Percentiles rank a stretch among this genome's conserved stretches.
phyloP scores from a whole-genome alignment of 1,139 yeast species.

The Hemisphaericaspora lyxosophila region DNA sequence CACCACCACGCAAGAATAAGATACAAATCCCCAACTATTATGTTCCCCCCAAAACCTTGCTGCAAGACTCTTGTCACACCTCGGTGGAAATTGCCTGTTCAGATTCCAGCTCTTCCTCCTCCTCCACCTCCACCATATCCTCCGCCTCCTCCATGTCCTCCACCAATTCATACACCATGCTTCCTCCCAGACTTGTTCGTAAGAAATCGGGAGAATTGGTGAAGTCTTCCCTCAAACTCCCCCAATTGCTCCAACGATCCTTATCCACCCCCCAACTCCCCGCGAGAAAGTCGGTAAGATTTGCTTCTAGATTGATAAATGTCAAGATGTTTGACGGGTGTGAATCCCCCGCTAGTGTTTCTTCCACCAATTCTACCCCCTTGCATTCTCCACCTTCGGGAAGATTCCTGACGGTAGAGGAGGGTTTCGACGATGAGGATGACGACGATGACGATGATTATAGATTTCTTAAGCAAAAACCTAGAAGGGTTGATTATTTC shows the following conservation, averaged over 20 bases:
- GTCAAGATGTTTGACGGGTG: conserved; percentile 43
- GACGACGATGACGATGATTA: conserved; percentile 19
- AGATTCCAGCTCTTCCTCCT: neutral
- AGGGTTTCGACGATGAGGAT: conserved; percentile 18
- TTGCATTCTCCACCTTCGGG: conserved; percentile 31
- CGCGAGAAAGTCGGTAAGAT: conserved; percentile 33
- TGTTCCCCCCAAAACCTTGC: conserved; percentile 12
- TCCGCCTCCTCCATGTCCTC: conserved; percentile 2
- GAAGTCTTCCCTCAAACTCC: conserved; percentile 39
- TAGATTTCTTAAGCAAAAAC: conserved; percentile 14
- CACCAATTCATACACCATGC: conserved; percentile 1
- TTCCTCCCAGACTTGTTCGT: conserved; percentile 22
- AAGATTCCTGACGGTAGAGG: too few species aligned
- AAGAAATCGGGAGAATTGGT: conserved; percentile 42
- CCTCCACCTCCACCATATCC: conserved; percentile 3
- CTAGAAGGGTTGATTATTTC: conserved; percentile 13
- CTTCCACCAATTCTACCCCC: conserved; percentile 34
- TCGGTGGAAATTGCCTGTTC: too few species aligned
- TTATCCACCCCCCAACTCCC: conserved; percentile 29
- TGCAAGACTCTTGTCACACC: too few species aligned
- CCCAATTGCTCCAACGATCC: conserved; percentile 23
- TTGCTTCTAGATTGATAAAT: conserved; percentile 37
- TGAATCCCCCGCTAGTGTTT: conserved; percentile 42
- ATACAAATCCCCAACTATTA: conserved; percentile 15
- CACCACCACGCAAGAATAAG: conserved; percentile 5